A percentile compares a stretch with the other conserved stretches of the same genome.
Evolutionary conservation across 2,329 filamentous ascomycete genomes (phyloP).

Genomic region (Biscogniauxia sp.): DNA sequence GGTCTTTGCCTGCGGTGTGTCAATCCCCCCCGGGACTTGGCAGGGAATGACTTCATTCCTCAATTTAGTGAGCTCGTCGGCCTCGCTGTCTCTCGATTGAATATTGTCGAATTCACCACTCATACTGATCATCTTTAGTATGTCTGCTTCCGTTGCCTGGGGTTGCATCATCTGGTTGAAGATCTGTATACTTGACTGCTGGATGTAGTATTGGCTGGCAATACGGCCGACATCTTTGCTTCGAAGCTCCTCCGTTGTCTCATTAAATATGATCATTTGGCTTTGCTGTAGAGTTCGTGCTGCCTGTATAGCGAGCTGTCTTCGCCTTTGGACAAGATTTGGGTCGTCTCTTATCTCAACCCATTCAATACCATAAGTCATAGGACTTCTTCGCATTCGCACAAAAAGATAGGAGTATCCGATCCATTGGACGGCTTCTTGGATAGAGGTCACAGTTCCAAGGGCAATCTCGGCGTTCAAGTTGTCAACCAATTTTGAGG

Average conservation of each 20-base stretch:
- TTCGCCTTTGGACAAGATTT: conserved; percentile 77
- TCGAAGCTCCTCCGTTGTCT: conserved; percentile 85
- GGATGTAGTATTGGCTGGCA: conserved; percentile 94
- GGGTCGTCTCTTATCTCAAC: conserved; percentile 86
- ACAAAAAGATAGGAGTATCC: conserved; percentile 98
- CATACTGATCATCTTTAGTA: conserved; percentile 95
- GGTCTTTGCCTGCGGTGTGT: conserved; percentile 81
- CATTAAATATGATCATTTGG: conserved; percentile 99
- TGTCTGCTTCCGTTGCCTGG: conserved; percentile 82
- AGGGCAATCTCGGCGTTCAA: conserved; percentile 92
- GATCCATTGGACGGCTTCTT: conserved; percentile 94
- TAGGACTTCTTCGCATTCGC: conserved; percentile 88
- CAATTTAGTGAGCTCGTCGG: conserved; percentile 77
- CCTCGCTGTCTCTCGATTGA: conserved; percentile 85
- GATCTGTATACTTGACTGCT: conserved; percentile 89
- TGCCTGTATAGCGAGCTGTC: conserved; percentile 84
- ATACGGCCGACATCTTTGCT: conserved; percentile 96
- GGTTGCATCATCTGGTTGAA: conserved; percentile 96
- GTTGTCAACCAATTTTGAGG: conserved; percentile 90
- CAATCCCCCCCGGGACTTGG: conserved; percentile 70
- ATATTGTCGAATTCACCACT: conserved; percentile 98
- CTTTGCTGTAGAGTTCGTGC: conserved; percentile 84
- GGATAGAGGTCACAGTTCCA: conserved; percentile 90
- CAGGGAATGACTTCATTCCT: conserved; percentile 71
- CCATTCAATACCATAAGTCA: conserved; percentile 95